phyloP scores from a whole-genome alignment of 2,329 filamentous ascomycete species.

The Trichoderma semiorbis region DNA sequence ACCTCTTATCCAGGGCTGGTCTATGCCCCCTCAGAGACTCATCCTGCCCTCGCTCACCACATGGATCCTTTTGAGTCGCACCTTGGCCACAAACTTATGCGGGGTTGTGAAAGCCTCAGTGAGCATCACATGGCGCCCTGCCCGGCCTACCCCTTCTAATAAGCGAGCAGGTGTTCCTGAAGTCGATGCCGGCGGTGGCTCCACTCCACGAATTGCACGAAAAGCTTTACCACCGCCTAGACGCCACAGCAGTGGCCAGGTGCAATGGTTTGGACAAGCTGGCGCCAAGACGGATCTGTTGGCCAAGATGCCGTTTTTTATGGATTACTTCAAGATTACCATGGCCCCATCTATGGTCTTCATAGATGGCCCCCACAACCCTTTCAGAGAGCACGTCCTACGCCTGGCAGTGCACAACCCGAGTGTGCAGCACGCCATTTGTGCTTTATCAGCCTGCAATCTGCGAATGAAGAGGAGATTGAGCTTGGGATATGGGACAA shows the following conservation, averaged over 20 bases:
- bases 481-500: slow-evolving; percentile 55
- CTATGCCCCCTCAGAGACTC: slow-evolving; percentile 58
- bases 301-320: slow-evolving; percentile 78
- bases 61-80: slow-evolving; percentile 56
- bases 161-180: slow-evolving; percentile 47
- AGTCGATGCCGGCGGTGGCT: slow-evolving; percentile 52
- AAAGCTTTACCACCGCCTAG: slow-evolving; percentile 46
- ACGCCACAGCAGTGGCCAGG: slow-evolving; percentile 42
- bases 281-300: slow-evolving; percentile 62
- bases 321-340: slow-evolving; percentile 90
- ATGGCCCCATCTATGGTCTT: slow-evolving; percentile 91
- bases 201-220: slow-evolving; percentile 36
- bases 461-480: slow-evolving; percentile 77
- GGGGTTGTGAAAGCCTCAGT: slow-evolving; percentile 56
- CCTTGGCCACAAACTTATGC: slow-evolving; percentile 50
- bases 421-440: slow-evolving; percentile 88
- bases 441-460: slow-evolving; percentile 84
- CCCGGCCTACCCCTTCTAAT: slow-evolving; percentile 37
- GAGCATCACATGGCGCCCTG: slow-evolving; percentile 37
- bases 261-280: slow-evolving; percentile 44
- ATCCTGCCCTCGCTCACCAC: slow-evolving; percentile 55
- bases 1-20: slow-evolving; percentile 60
- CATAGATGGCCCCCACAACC: slow-evolving; percentile 81
- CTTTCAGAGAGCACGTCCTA: slow-evolving; percentile 79
- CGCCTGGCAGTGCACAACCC: slow-evolving; percentile 73